These are phyloP conservation scores for Copromyces sp. DNA, from an alignment of 495 filamentous ascomycete genomes.

Conservation along the genomic window DNA sequence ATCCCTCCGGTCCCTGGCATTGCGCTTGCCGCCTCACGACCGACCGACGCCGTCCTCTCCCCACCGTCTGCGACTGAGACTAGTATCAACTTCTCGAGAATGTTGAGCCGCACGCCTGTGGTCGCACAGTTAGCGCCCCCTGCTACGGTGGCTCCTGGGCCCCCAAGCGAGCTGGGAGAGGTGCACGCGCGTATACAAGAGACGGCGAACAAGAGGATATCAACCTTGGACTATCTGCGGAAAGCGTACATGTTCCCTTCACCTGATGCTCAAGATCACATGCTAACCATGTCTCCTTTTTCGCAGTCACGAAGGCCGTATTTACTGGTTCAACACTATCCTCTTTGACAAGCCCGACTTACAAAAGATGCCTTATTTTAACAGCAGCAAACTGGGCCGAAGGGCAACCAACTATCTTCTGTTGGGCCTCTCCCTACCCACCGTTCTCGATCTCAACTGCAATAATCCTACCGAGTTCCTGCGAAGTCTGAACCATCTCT, in stretches of 20 bases:
- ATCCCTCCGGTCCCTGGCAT: constrained; percentile 28
- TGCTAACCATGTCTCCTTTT: constrained; percentile 12
- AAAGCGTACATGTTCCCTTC: constrained; percentile 53
- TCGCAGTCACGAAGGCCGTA: constrained; percentile 73
- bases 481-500: constrained; percentile 71
- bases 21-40: constrained; percentile 27
- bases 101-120: constrained; percentile 29
- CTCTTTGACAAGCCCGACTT: constrained; percentile 81
- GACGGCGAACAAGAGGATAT: constrained; percentile 81
- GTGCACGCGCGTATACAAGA: constrained; percentile 81
- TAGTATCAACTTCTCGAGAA: constrained; percentile 27
- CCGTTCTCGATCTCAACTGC: constrained; percentile 76
- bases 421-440: constrained; percentile 82
- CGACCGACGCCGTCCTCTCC: constrained; percentile 19
- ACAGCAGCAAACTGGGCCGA: constrained; percentile 67
- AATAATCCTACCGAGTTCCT: constrained; percentile 74
- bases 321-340: constrained; percentile 97
- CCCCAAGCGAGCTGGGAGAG: constrained; percentile 28
- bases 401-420: constrained; percentile 87
- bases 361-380: constrained; percentile 72
- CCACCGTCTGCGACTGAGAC: constrained; percentile 25
- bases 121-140: constrained; percentile 22
- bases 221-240: constrained; percentile 87
- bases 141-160: constrained; percentile 21
- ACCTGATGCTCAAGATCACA: neutral